A percentile compares a stretch with the other conserved stretches of the same genome.
Evolutionary conservation across 208 protist species (phyloP).

Genomic region (Leishmania arabica): DNA sequence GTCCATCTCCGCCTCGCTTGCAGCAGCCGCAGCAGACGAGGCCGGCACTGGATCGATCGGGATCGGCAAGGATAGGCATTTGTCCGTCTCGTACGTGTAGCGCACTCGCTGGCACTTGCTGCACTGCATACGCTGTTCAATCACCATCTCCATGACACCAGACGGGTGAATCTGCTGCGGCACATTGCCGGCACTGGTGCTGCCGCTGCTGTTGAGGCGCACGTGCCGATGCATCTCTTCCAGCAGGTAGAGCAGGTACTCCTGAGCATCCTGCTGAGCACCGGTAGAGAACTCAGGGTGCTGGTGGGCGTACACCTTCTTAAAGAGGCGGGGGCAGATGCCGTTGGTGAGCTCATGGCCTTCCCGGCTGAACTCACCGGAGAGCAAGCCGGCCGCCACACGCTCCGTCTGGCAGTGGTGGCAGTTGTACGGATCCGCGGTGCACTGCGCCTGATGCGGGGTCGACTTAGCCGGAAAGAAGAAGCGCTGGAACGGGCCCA

Average conservation of each 20-base stretch:
- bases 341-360: conserved; percentile 57
- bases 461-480: conserved; percentile 62
- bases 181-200: background rate
- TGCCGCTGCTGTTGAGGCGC: conserved; percentile 15
- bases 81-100: conserved; percentile 87
- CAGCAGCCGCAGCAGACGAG: conserved; percentile 36
- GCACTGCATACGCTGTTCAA: conserved; percentile 93
- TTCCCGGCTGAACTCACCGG: conserved; percentile 89
- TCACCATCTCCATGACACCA: conserved; percentile 72
- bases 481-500: conserved; percentile 74
- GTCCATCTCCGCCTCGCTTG: conserved; percentile 52
- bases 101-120: conserved; percentile 77
- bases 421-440: conserved; percentile 66
- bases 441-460: conserved; percentile 58
- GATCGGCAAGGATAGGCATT: conserved; percentile 87
- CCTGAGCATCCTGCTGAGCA: conserved; percentile 96
- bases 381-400: conserved; percentile 90
- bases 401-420: conserved; percentile 92
- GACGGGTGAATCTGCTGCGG: conserved; percentile 35
- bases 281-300: conserved; percentile 96
- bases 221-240: conserved; percentile 83
- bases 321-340: conserved; percentile 94
- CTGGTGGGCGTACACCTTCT: conserved; percentile 90
- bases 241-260: conserved; percentile 95
- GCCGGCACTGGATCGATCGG: conserved; percentile 61